Evolutionary conservation across 768 basidiomycete species (phyloP), one percentile per base, ranked within the genome.

Genomic region (Collybiopsis confluens): DNA sequence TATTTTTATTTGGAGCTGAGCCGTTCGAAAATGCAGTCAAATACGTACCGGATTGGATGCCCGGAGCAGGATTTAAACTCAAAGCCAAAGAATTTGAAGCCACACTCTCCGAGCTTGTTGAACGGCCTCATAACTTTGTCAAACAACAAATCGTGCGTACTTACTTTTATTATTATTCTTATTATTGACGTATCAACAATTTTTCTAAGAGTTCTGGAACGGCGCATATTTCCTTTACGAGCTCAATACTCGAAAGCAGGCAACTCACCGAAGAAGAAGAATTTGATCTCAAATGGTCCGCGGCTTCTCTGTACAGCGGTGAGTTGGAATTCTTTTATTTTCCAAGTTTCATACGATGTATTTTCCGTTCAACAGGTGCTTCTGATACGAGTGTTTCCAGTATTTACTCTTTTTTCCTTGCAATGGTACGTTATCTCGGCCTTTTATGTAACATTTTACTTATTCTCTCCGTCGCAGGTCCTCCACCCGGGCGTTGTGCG

Each of bases 251-350:
- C 24, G 76, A 86, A 58, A 73, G 68, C 21, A 79, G 76, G 60
- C 65, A 70, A 9, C 61, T 82, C 27, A 77, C 67, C 44, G 65
- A 68, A 3, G 80, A 85, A 54, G 82, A 85, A 54, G 83, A 86
- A 55, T 68, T 75, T 47, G 77, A 81, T 56, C 70, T 88, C 54
- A 88, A 85, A 64, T 86, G 85, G 82, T 80, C 83, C 36, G 73
- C 80, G 28, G 76, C 76, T n/a, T 78, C 80, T 40, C 64, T 82
- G 15, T 81, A 82, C 64, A 74, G 77, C 45, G 79, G 78, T 79
- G 56, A 40, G 70, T 62, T 26, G 21, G 13, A 28, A 23, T 58
- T 49, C 37, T 37, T 50, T 30, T 26, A 26, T 35, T 28, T 30
- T 30, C n/a, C 11, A 8, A n/a, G n/a, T 37, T 36, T 35, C 6